Conservation (phyloP, 2,329 filamentous ascomycete genomes). For the Aphanoascus verrucosus region DNA sequence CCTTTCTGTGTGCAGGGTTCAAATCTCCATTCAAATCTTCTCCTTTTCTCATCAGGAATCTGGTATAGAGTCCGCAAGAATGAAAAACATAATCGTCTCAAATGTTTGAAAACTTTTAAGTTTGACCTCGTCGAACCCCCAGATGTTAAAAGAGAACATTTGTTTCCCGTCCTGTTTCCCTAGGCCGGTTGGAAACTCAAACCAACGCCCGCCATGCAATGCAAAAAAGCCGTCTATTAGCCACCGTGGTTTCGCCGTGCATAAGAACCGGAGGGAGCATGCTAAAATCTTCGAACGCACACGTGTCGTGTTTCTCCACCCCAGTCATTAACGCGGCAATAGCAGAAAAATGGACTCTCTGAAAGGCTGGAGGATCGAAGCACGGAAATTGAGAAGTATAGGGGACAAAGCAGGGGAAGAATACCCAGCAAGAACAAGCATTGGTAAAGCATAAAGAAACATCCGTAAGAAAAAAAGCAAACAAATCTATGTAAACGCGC, state of each 20-base stretch:
- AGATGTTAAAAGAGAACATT: slow-evolving; percentile 6
- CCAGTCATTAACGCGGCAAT: slow-evolving; percentile 1
- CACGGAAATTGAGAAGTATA: slow-evolving; percentile 11
- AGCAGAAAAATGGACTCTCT: slow-evolving; percentile 1
- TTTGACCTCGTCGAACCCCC: slow-evolving; percentile 4
- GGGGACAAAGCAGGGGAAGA: slow-evolving; percentile 16
- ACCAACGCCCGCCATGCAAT: slow-evolving; percentile 12
- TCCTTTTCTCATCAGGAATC: background rate
- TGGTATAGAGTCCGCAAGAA: slow-evolving; percentile 2
- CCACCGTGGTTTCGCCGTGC: slow-evolving; percentile 11
- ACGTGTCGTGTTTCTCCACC: background rate
- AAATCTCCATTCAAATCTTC: slow-evolving; percentile 7
- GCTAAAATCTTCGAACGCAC: background rate
- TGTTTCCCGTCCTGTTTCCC: background rate
- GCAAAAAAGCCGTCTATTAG: slow-evolving; percentile 11
- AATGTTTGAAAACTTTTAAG: slow-evolving; percentile 7
- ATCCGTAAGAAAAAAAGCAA: slow-evolving; percentile 21
- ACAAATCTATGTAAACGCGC: slow-evolving; percentile 30
- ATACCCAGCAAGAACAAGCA: background rate
- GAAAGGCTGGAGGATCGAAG: slow-evolving; percentile 3
- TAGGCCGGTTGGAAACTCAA: slow-evolving; percentile 11
- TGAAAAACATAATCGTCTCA: slow-evolving; percentile 7
- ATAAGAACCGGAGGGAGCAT: background rate
- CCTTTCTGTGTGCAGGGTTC: background rate
- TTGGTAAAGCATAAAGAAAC: slow-evolving; percentile 32